phyloP scores from a whole-genome alignment of 257 asterid genomes.

The Lithospermum erythrorhizon region DNA sequence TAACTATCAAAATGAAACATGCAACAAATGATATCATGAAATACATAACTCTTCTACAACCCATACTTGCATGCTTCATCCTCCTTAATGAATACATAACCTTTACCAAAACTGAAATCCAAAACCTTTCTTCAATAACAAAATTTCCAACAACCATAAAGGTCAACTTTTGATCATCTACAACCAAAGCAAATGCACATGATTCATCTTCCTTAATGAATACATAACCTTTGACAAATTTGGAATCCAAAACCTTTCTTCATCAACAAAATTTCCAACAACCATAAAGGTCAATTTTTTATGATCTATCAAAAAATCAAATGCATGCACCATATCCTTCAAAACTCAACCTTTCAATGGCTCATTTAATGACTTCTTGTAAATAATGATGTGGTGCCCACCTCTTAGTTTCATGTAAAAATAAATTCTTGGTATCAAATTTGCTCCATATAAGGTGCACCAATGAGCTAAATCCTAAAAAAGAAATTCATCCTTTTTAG shows the following conservation, averaged over 20 bases:
- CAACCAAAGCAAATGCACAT: not conserved
- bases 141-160: not conserved
- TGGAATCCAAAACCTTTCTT: no score
- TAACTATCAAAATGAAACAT: slow-evolving; percentile 27
- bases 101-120: slow-evolving; percentile 12
- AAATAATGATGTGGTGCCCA: not conserved
- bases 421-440: not conserved
- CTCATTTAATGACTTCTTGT: not conserved
- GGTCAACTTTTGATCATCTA: not conserved
- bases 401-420: not conserved
- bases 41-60: slow-evolving; percentile 22
- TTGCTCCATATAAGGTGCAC: no score
- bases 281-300: no score
- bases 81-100: slow-evolving; percentile 19
- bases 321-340: not conserved
- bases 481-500: not conserved
- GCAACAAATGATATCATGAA: slow-evolving; percentile 29
- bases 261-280: no score
- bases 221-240: slow-evolving; percentile 19
- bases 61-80: slow-evolving; percentile 41
- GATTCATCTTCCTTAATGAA: no score
- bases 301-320: no score
- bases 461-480: not conserved
- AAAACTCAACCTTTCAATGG: not conserved
- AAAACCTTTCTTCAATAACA: not conserved